phyloP scores from a whole-genome alignment of 2,329 filamentous ascomycete species.

The Verticillium dahliae region DNA sequence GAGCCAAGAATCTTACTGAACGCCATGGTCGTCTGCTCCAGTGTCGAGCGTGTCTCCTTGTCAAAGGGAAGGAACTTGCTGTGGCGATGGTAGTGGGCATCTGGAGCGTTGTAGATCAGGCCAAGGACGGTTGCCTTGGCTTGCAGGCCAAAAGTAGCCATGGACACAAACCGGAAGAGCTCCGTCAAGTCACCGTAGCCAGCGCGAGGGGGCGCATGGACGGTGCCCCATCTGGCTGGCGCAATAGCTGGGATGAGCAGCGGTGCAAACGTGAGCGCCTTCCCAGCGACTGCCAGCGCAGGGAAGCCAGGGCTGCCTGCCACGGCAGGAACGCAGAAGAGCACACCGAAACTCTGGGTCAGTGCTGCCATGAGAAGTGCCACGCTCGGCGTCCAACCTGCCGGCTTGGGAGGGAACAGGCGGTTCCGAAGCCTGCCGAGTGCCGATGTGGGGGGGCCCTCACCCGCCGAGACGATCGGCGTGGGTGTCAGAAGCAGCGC shows the following conservation, averaged over 20 bases:
- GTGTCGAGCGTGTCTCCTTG: constrained; percentile 31
- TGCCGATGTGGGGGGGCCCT: constrained; percentile 19
- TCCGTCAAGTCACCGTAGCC: constrained; percentile 32
- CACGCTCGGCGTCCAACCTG: constrained; percentile 34
- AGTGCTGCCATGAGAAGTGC: constrained; percentile 26
- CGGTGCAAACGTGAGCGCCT: constrained; percentile 36
- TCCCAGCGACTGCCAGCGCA: constrained; percentile 21
- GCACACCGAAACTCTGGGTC: constrained; percentile 24
- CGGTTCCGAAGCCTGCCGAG: constrained; percentile 20
- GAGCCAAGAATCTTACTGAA: constrained; percentile 39
- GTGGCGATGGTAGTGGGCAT: constrained; percentile 40
- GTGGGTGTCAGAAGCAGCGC: constrained; percentile 49
- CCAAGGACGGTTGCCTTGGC: constrained; percentile 33
- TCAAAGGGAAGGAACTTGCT: constrained; percentile 39
- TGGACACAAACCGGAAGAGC: constrained; percentile 40
- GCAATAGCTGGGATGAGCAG: constrained; percentile 38
- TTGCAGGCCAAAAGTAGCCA: constrained; percentile 36
- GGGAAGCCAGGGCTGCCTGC: constrained; percentile 33
- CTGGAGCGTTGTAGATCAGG: constrained; percentile 39
- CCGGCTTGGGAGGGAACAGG: constrained; percentile 32
- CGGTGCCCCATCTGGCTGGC: constrained; percentile 40
- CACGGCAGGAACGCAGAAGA: constrained; percentile 31
- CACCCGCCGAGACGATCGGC: constrained; percentile 26
- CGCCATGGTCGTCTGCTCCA: constrained; percentile 38
- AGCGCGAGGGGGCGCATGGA: constrained; percentile 30